phyloP scores from a whole-genome alignment of 2,329 filamentous ascomycete species.

The Aspergillus aculeatinus region DNA sequence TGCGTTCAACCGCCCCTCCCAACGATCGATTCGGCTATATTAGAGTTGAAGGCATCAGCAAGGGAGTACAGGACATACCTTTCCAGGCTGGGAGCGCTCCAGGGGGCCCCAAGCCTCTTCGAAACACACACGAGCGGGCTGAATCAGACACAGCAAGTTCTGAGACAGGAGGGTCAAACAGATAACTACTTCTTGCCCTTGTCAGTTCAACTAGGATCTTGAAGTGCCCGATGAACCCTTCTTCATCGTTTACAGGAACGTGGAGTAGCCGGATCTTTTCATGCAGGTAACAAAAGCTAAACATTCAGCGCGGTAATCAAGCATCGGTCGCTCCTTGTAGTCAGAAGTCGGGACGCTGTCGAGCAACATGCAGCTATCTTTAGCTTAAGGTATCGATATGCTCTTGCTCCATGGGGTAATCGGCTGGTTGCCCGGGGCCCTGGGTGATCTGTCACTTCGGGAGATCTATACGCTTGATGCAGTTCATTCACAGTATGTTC shows the following conservation, averaged over 20 bases:
- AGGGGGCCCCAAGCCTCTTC: not conserved
- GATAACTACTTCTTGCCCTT: not conserved
- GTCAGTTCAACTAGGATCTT: not conserved
- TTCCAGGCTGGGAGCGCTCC: not conserved
- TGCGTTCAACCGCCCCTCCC: not conserved
- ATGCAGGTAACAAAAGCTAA: not conserved
- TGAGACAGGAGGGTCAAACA: not conserved
- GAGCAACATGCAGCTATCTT: not conserved
- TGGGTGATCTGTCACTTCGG: not conserved
- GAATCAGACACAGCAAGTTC: not conserved
- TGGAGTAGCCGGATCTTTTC: not conserved
- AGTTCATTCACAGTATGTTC: not conserved
- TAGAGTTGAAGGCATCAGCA: constrained; percentile 17
- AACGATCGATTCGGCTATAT: constrained; percentile 9
- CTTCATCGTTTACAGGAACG: not conserved
- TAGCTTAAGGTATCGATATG: not conserved
- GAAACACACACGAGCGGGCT: not conserved
- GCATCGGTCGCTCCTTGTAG: not conserved
- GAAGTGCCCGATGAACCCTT: not conserved
- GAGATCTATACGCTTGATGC: not conserved
- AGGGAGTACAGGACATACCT: constrained; percentile 8
- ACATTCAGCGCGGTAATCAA: not conserved
- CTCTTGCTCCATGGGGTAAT: not conserved
- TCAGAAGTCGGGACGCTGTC: not conserved
- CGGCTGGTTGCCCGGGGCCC: not conserved